Percentiles rank a stretch among this genome's conserved stretches.
Evolutionary conservation across 2,329 filamentous ascomycete genomes (phyloP).

Genomic region (Aspergillus amoenus): DNA sequence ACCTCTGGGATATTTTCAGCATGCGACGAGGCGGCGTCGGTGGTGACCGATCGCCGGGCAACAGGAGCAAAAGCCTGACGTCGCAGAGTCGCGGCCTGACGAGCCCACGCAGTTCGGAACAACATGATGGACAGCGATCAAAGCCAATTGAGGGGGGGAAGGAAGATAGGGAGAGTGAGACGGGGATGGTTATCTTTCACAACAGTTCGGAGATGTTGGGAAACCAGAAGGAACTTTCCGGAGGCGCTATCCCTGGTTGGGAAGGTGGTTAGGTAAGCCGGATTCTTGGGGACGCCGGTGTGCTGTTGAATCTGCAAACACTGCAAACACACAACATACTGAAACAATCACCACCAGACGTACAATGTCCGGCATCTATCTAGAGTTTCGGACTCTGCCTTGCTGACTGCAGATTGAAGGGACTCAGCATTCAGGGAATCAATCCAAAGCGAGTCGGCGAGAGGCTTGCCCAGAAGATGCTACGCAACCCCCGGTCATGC

Average conservation of each 20-base stretch:
- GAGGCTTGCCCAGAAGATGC: too few relatives aligned
- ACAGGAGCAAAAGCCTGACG: constrained; percentile 47
- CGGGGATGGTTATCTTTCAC: constrained; percentile 30
- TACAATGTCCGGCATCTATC: too few relatives aligned
- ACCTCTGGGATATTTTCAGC: constrained; percentile 76
- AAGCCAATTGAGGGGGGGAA: constrained; percentile 31
- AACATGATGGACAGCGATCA: constrained; percentile 57
- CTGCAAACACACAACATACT: not conserved
- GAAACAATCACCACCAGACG: not conserved
- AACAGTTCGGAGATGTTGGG: constrained; percentile 31
- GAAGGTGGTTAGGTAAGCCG: constrained; percentile 22
- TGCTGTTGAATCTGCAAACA: constrained; percentile 6
- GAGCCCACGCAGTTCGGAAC: constrained; percentile 66
- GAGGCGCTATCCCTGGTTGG: constrained; percentile 28
- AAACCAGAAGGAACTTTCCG: constrained; percentile 35
- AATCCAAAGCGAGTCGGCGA: too few relatives aligned
- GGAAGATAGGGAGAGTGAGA: constrained; percentile 19
- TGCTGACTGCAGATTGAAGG: too few relatives aligned
- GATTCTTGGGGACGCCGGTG: constrained; percentile 29
- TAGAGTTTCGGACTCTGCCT: too few relatives aligned
- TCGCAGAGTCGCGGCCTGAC: constrained; percentile 59
- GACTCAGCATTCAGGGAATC: too few relatives aligned
- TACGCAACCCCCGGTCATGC: not conserved
- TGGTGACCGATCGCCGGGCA: constrained; percentile 78
- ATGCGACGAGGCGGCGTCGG: constrained; percentile 88